Percentiles rank a stretch among this genome's conserved stretches.
Conservation (phyloP, 768 basidiomycete species). For the Mycena venus region DNA sequence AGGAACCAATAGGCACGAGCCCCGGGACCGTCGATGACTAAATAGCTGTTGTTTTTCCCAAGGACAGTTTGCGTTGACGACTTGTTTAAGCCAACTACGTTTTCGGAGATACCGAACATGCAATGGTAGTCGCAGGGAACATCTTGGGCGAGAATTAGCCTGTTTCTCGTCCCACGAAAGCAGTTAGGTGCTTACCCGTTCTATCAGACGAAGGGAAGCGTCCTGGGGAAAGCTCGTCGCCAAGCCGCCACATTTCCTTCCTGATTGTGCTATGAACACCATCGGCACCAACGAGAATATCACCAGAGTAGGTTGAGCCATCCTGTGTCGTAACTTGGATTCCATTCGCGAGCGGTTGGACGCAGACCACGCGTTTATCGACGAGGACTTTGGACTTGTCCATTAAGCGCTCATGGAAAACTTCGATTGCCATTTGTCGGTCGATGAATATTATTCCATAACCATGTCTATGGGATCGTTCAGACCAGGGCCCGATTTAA, state of each 20-base stretch:
- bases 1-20: slow-evolving; percentile 6
- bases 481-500: not conserved
- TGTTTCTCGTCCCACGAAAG: not conserved
- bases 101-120: slow-evolving; percentile 2
- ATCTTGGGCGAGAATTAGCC: not conserved
- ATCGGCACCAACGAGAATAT: slow-evolving; percentile 12
- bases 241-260: slow-evolving; percentile 10
- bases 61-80: slow-evolving; percentile 6
- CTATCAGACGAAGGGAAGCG: not conserved
- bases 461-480: not conserved
- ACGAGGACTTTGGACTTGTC: slow-evolving; percentile 11
- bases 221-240: not conserved
- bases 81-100: not conserved
- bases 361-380: not conserved
- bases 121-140: slow-evolving; percentile 6
- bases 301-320: not conserved
- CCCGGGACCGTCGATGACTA: slow-evolving; percentile 2
- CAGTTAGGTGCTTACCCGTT: not conserved
- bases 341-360: not conserved
- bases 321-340: slow-evolving; percentile 1
- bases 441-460: slow-evolving; percentile 15
- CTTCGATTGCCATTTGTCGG: slow-evolving; percentile 16
- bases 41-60: not conserved
- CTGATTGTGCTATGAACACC: slow-evolving; percentile 8
- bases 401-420: not conserved